Base-by-base conservation (phyloP, 148 eudicot genomes). In the Rhododendron williamsianum region DNA sequence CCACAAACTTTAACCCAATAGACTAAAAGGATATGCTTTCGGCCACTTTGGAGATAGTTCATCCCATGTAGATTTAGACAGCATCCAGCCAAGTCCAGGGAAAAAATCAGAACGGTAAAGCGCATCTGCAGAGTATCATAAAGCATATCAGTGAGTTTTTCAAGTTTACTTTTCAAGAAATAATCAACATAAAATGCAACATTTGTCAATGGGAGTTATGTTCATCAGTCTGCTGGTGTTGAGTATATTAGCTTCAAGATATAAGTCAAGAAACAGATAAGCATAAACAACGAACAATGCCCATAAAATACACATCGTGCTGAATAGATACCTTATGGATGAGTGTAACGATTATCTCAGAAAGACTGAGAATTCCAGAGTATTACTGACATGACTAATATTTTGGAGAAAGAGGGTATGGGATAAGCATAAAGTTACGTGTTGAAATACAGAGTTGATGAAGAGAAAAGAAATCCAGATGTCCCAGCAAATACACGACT, bases 21-120 rank as follows among this genome's bases (percentile, higher is more conserved):
- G 69, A 81, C 51, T 49, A 87, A 72, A 95, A 97, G 99, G 99
- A 97, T 97, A 97, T 97, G 99, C 99, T 91, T 95, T 97, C 9
- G 99, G 99, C 99, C 99, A 97, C 91, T 97, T 97, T 49, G 98
- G 99, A 69, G 99, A 94, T 79, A 97, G 87, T 86, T 97, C 99
- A 90, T 93, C 95, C 99, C 99, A 97, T 43, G 93, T 95, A 86
- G 94, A 86, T 84, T 82, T 93, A 33, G 98, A 87, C 79, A 97
- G 87, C 99, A 97, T 97, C 99, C 99, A 97, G 83, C 99, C 99
- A 90, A 97, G 99, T 85, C 99, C 99, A 88, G 99, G 98, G 89
- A 97, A 97, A 92, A 97, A 97, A 87, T 97, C 99, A 38, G 99
- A 97, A 84, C 99, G 99, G 87, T 97, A 95, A 78, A 97, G 96